phyloP scores from a whole-genome alignment of 1,139 yeast species.

The Scheffersomyces lignicola region DNA sequence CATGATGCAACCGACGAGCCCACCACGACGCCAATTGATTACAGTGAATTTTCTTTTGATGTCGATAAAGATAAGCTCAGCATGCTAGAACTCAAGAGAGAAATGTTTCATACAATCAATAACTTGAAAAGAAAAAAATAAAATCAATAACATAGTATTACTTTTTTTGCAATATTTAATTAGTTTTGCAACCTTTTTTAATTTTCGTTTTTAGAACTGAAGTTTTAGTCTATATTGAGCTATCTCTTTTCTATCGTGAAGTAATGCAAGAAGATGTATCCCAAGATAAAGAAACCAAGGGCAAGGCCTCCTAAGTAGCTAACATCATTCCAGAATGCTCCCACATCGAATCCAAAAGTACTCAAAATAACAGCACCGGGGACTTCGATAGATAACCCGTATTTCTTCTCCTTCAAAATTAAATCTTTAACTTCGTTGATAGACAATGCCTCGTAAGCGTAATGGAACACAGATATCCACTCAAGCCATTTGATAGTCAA shows the following conservation, averaged over 20 bases:
- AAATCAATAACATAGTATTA: neutral
- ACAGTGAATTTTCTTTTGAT: slow-evolving; percentile 82
- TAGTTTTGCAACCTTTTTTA: neutral
- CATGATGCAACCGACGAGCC: slow-evolving; percentile 90
- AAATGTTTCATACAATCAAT: slow-evolving; percentile 65
- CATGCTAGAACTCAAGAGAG: slow-evolving; percentile 65
- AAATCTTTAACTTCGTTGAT: slow-evolving; percentile 93
- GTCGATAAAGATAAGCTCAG: slow-evolving; percentile 68
- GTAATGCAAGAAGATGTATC: slow-evolving; percentile 72
- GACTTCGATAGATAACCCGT: slow-evolving; percentile 92
- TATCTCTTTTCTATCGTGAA: slow-evolving; percentile 76
- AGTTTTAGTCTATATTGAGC: neutral
- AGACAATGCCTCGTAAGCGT: slow-evolving; percentile 88
- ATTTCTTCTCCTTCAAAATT: slow-evolving; percentile 81
- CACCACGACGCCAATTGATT: slow-evolving; percentile 67
- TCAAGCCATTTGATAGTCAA: slow-evolving; percentile 75
- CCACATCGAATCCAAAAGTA: slow-evolving; percentile 89
- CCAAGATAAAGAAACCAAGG: slow-evolving; percentile 55
- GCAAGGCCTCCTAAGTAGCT: slow-evolving; percentile 51
- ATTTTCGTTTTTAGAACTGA: neutral
- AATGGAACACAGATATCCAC: slow-evolving; percentile 87
- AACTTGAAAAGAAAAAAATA: slow-evolving; percentile 12
- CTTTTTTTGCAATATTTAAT: neutral
- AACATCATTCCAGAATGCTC: slow-evolving; percentile 70
- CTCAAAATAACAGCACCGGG: slow-evolving; percentile 97